Percentiles rank a stretch among this genome's conserved stretches.
phyloP scores from a whole-genome alignment of 768 basidiomycete genomes.

The Pulveroboletus sp. region DNA sequence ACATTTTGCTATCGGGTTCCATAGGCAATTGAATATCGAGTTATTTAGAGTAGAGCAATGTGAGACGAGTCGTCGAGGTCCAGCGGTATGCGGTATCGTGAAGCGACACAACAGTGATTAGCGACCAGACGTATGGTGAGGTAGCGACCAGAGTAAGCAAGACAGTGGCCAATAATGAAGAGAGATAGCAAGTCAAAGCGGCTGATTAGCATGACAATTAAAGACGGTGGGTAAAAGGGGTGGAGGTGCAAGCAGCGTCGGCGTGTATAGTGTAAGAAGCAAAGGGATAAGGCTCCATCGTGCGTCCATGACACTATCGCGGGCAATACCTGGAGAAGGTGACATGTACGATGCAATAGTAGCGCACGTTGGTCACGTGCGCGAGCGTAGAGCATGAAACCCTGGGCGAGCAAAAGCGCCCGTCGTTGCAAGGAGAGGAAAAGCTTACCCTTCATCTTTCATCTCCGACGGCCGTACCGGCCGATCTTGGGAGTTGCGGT shows the following conservation, averaged over 20 bases:
- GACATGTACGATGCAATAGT: constrained; percentile 11
- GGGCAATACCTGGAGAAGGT: constrained; percentile 10
- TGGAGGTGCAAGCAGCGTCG: constrained; percentile 13
- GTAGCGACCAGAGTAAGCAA: constrained; percentile 30
- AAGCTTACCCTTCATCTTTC: constrained; percentile 79
- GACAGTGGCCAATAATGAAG: constrained; percentile 26
- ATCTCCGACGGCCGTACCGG: constrained; percentile 66
- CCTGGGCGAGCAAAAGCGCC: constrained; percentile 11
- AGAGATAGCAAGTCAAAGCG: constrained; percentile 19
- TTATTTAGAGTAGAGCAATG: constrained; percentile 27
- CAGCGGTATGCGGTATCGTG: constrained; percentile 36
- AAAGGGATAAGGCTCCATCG: constrained; percentile 8
- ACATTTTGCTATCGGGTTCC: constrained; percentile 69
- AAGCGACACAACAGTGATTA: constrained; percentile 32
- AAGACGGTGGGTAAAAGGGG: constrained; percentile 16
- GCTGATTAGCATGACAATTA: constrained; percentile 28
- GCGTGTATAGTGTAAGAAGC: constrained; percentile 16
- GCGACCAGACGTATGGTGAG: constrained; percentile 33
- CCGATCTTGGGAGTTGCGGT: constrained; percentile 39
- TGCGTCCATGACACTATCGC: constrained; percentile 27
- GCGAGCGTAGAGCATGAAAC: constrained; percentile 8
- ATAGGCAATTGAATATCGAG: constrained; percentile 28
- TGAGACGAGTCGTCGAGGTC: constrained; percentile 28
- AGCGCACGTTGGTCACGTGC: constrained; percentile 3
- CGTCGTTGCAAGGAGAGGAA: constrained; percentile 15